Base-by-base conservation (phyloP, 768 basidiomycete species). In the Xerocomellus intermedius region DNA sequence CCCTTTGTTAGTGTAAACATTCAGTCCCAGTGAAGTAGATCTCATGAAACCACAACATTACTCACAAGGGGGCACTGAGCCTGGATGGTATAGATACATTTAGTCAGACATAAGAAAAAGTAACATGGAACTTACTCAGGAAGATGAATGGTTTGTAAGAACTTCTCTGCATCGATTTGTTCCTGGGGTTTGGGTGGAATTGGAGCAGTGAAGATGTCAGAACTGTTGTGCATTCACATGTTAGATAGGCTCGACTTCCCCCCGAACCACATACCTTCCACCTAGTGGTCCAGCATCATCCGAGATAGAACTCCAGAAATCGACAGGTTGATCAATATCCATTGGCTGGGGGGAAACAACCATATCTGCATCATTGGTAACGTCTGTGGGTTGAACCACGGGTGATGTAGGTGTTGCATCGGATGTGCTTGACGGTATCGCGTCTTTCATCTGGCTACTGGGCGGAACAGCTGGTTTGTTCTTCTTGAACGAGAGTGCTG, bases 401-500 rank as follows among this genome's bases (percentile, higher is more conserved):
- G 64, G 57, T 16, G 67, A 60, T 33, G 36, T 8, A 30, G 60
- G 62, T 22, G 55, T 48, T 32, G 51, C 21, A 8, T 38, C 14
- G 5, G 45, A 21, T 14, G 44, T 28, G 33, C 39, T 50, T 8
- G 60, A 39, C 10, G 10, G 16, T 3, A 41, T 45, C 24, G 35
- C 30, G 4, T 67, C 69, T 28, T 60, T 66, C 14, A n/a, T 50
- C 37, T 60, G 64, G 14, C 16, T 41, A 41, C 16, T 17, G 21
- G 51, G 33, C 17, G 50, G 39, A 37, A 50, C n/a, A 28, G 59
- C 41, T 6, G 66, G 57, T 47, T 64, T 71, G 22, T 50, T 71
- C 61, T 80, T 82, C 64, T 77, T 82, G 62, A 82, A 80, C 30
- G 69, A 74, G 10, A 80, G 67, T n/a, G 64, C 49, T 44, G 64